Percentiles rank a stretch among this genome's conserved stretches.
These are phyloP conservation scores for Macroventuria anomochaeta DNA, from an alignment of 2,329 filamentous ascomycete genomes.

Conservation along the genomic window DNA sequence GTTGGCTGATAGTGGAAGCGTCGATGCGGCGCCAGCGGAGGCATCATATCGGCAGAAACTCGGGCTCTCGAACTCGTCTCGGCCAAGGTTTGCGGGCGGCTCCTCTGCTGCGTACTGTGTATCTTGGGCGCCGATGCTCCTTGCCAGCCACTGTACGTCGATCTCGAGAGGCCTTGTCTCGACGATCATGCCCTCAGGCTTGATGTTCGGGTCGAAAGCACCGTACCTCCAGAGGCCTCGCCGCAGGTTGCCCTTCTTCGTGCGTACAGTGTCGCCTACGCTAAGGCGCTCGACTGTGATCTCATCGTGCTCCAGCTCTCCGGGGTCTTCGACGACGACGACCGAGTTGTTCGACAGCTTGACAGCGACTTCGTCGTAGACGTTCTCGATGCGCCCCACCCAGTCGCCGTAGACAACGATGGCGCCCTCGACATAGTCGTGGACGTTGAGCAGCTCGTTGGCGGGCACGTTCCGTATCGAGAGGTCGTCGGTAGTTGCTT, in stretches of 20 bases:
- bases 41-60: slow-evolving; percentile 55
- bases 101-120: slow-evolving; percentile 32
- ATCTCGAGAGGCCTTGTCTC: slow-evolving; percentile 55
- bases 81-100: slow-evolving; percentile 41
- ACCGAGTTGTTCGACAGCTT: slow-evolving; percentile 61
- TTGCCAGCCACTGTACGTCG: slow-evolving; percentile 61
- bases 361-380: slow-evolving; percentile 59
- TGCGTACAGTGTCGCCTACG: slow-evolving; percentile 59
- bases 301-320: slow-evolving; percentile 49
- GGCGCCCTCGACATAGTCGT: slow-evolving; percentile 58
- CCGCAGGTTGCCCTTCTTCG: slow-evolving; percentile 59
- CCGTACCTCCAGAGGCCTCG: slow-evolving; percentile 62
- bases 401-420: slow-evolving; percentile 63
- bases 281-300: slow-evolving; percentile 47
- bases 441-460: slow-evolving; percentile 54
- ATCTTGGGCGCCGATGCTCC: slow-evolving; percentile 45
- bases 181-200: slow-evolving; percentile 60
- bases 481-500: slow-evolving; percentile 36
- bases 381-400: slow-evolving; percentile 61
- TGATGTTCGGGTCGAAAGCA: slow-evolving; percentile 57
- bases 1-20: slow-evolving; percentile 32
- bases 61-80: slow-evolving; percentile 53
- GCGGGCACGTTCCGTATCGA: slow-evolving; percentile 52
- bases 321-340: slow-evolving; percentile 58
- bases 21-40: slow-evolving; percentile 26